Evolutionary conservation across 2,329 filamentous ascomycete species (phyloP), one percentile per base, ranked within the genome.

Genomic region (Trichoderma koningii): DNA sequence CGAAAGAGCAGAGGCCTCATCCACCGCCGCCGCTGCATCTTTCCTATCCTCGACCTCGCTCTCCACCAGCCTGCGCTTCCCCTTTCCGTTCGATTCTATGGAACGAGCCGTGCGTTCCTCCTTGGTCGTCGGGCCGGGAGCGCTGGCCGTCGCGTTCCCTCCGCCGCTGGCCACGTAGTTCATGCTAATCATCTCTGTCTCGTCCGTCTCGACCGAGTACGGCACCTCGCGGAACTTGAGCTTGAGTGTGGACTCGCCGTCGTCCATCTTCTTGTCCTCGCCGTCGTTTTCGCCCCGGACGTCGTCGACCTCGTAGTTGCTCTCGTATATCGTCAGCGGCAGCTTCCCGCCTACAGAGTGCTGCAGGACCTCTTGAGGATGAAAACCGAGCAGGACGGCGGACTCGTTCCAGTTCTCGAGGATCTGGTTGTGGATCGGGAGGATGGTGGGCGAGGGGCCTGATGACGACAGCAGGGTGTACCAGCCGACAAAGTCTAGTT

Each of bases 181-280:
- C 72, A 99, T 91, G 70, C 91, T 91, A 69, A 99, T 98, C 93
- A 97, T 97, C 77, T 99, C 95, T 1, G 93, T 93, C 76, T 98
- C 93, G 10, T 92, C 92, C 0, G 93, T 97, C 78, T 98, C 95
- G 2, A 98, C 88, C 0, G 89, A 89, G 76, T 95, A 98, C 1
- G 89, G 87, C 10, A 98, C 78, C 73, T 96, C 90, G 66, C 89
- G 86, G 77, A 98, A 98, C 72, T 86, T 89, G 66, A 95, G 83
- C 57, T 83, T 85, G 26, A 87, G 74, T 2, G 80, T 76, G 1
- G 80, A 75, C 41, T 86, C 77, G 74, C 83, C 75, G 68, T 92
- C 90, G 68, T 91, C 89, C 79, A 94, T 89, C 71, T 88, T 87
- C 78, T 87, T 89, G 64, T 89, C 87, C 71, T 90, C 87, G 45